phyloP scores from a whole-genome alignment of 768 basidiomycete species.

The Aureoboletus auriporus region DNA sequence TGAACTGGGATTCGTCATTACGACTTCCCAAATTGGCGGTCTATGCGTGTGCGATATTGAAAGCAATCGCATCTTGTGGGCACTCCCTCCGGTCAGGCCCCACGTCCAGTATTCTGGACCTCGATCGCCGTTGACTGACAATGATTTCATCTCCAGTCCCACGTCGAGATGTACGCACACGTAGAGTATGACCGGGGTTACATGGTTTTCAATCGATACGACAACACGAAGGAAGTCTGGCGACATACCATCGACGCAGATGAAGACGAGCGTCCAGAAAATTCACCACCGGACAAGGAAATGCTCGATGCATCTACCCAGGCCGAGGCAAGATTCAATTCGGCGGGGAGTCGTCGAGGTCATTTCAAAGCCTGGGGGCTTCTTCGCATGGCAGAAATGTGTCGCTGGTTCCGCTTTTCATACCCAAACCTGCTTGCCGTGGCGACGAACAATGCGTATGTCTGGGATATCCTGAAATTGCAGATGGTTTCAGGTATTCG shows the following conservation, averaged over 20 bases:
- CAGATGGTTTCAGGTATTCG: slow-evolving; percentile 38
- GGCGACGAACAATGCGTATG: slow-evolving; percentile 39
- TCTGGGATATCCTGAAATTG: slow-evolving; percentile 61
- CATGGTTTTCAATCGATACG: slow-evolving; percentile 61
- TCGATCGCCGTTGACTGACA: background rate
- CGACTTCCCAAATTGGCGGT: slow-evolving; percentile 53
- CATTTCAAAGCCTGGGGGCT: slow-evolving; percentile 63
- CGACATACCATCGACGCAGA: slow-evolving; percentile 38
- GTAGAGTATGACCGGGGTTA: slow-evolving; percentile 72
- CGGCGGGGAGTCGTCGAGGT: slow-evolving; percentile 31
- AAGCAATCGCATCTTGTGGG: slow-evolving; percentile 52
- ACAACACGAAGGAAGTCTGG: slow-evolving; percentile 69
- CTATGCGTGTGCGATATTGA: slow-evolving; percentile 55
- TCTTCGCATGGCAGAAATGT: slow-evolving; percentile 40
- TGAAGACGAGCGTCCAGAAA: slow-evolving; percentile 12
- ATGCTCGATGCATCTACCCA: slow-evolving; percentile 18
- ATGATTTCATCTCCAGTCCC: slow-evolving; percentile 3
- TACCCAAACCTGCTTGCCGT: slow-evolving; percentile 61
- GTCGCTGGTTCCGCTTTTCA: slow-evolving; percentile 59
- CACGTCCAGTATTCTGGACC: background rate
- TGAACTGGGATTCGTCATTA: slow-evolving; percentile 51
- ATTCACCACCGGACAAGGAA: slow-evolving; percentile 32
- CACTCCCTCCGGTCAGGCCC: slow-evolving; percentile 46
- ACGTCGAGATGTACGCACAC: slow-evolving; percentile 44
- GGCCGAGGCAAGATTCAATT: slow-evolving; percentile 14